A percentile compares a stretch with the other conserved stretches of the same genome.
These are phyloP conservation scores for Xylariaceae sp. DNA, from an alignment of 2,329 filamentous ascomycete species.

Conservation along the genomic window DNA sequence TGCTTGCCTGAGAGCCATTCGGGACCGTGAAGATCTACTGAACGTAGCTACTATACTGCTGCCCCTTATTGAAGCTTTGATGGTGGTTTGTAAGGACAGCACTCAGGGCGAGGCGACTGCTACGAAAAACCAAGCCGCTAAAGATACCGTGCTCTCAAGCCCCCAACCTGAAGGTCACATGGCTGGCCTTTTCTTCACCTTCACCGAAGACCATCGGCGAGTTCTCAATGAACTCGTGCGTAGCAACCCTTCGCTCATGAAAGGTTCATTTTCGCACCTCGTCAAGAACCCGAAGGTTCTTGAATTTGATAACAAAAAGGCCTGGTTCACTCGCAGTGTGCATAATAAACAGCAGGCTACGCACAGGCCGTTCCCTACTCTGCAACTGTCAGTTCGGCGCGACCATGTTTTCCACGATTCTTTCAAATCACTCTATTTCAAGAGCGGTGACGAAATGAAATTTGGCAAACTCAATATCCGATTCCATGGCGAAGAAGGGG, in stretches of 20 bases:
- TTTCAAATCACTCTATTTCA: slow-evolving; percentile 97
- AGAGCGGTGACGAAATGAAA: slow-evolving; percentile 94
- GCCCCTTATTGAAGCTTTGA: slow-evolving; percentile 90
- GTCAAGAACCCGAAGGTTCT: slow-evolving; percentile 99
- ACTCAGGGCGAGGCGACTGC: slow-evolving; percentile 64
- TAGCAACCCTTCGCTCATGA: slow-evolving; percentile 97
- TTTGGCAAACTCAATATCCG: slow-evolving; percentile 97
- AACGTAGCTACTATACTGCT: slow-evolving; percentile 95
- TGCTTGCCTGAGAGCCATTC: slow-evolving; percentile 80
- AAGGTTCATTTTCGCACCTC: slow-evolving; percentile 89
- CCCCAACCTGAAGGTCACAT: slow-evolving; percentile 76
- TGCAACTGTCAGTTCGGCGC: slow-evolving; percentile 86
- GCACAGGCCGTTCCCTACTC: slow-evolving; percentile 59
- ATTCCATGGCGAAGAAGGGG: slow-evolving; percentile 95
- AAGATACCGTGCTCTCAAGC: slow-evolving; percentile 70
- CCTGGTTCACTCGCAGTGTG: slow-evolving; percentile 94
- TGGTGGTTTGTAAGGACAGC: slow-evolving; percentile 99
- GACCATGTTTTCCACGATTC: slow-evolving; percentile 98
- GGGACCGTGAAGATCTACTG: slow-evolving; percentile 89
- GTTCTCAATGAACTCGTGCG: slow-evolving; percentile 97
- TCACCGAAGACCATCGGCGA: slow-evolving; percentile 95
- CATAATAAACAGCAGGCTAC: slow-evolving; percentile 67
- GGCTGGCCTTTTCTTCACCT: slow-evolving; percentile 90
- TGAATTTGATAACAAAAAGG: slow-evolving; percentile 99
- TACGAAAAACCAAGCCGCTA: slow-evolving; percentile 44